Evolutionary conservation across 2,329 filamentous ascomycete genomes (phyloP).

Genomic region (Neofusicoccum cordaticola): DNA sequence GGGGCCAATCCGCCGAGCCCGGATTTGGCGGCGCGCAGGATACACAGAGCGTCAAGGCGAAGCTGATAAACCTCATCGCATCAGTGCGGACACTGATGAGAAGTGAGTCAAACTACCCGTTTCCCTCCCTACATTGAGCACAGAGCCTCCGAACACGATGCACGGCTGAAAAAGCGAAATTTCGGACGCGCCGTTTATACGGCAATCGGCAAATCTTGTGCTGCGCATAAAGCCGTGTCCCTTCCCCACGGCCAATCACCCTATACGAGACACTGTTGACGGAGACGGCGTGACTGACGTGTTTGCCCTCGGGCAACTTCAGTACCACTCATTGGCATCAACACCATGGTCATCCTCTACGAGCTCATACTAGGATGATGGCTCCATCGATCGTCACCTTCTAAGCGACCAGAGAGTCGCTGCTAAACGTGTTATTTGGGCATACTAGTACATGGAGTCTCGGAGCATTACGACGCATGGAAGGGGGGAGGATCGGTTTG

Average conservation of each 20-base stretch:
- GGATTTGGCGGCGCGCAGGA: constrained; percentile 71
- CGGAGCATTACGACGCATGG: constrained; percentile 7
- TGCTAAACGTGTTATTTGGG: background rate
- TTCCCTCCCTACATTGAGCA: background rate
- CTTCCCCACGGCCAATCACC: background rate
- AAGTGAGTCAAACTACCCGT: constrained; percentile 58
- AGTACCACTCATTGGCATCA: constrained; percentile 42
- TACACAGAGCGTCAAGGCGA: constrained; percentile 78
- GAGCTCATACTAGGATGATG: constrained; percentile 23
- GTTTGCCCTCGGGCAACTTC: background rate
- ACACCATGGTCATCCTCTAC: constrained; percentile 39
- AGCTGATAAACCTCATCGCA: constrained; percentile 84
- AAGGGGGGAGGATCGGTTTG: background rate
- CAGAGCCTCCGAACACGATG: background rate
- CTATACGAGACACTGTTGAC: background rate
- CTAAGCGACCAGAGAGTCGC: background rate
- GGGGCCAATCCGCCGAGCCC: constrained; percentile 68
- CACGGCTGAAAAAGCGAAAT: background rate
- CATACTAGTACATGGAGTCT: constrained; percentile 3
- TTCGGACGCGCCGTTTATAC: background rate
- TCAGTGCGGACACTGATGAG: constrained; percentile 90
- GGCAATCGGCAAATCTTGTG: background rate
- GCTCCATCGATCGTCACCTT: background rate
- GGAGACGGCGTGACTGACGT: background rate
- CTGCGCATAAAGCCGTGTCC: background rate